Evolutionary conservation across 345 rosid species (phyloP).

Genomic region (Clausena lansium): DNA sequence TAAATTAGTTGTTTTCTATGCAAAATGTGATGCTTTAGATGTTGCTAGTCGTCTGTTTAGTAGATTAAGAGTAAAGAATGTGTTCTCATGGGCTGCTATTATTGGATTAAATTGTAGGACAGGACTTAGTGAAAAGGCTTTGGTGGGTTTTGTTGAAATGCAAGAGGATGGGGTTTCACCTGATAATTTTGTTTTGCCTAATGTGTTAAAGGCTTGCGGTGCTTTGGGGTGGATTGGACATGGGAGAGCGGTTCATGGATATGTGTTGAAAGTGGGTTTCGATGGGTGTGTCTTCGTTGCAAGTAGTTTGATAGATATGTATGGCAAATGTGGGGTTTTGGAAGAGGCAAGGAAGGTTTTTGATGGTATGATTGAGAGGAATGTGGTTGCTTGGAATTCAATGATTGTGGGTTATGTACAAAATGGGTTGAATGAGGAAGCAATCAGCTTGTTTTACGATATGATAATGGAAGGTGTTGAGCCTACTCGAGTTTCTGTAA

Average conservation of each 20-base stretch:
- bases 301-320: constrained; percentile 66
- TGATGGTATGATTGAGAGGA: constrained; percentile 50
- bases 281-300: constrained; percentile 62
- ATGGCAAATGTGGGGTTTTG: constrained; percentile 61
- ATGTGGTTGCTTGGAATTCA: constrained; percentile 62
- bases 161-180: constrained; percentile 47
- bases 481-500: constrained; percentile 57
- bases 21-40: constrained; percentile 56
- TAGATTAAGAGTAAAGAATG: constrained; percentile 47
- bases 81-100: constrained; percentile 87
- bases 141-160: constrained; percentile 58
- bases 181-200: constrained; percentile 74
- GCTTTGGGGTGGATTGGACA: constrained; percentile 48
- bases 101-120: constrained; percentile 60
- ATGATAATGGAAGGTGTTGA: constrained; percentile 57
- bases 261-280: constrained; percentile 52
- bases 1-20: constrained; percentile 61
- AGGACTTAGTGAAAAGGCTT: constrained; percentile 51
- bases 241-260: constrained; percentile 75
- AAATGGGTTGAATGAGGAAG: constrained; percentile 59
- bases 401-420: constrained; percentile 58
- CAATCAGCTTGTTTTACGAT: constrained; percentile 38
- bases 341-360: constrained; percentile 62
- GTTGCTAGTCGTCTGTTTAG: constrained; percentile 41
- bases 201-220: constrained; percentile 72